Percentiles rank a stretch among this genome's conserved stretches.
Evolutionary conservation across 257 asterid genomes (phyloP).

Genomic region (Rhazya stricta): DNA sequence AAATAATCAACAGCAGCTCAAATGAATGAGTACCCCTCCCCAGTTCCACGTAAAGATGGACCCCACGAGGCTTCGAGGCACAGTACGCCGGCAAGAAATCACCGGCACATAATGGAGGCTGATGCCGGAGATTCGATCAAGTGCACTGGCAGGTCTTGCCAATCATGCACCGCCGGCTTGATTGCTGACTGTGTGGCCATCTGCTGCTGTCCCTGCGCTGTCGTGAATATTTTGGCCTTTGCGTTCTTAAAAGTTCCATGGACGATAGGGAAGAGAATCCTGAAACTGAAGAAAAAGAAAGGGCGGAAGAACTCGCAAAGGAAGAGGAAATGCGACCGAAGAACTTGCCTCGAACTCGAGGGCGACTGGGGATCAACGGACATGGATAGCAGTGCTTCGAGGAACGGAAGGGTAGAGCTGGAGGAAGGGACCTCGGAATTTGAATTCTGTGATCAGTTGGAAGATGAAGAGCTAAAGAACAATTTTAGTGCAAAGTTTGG

Average conservation of each 20-base stretch:
- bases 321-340: slow-evolving; percentile 21
- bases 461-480: slow-evolving; percentile 31
- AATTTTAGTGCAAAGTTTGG: slow-evolving; percentile 42
- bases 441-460: slow-evolving; percentile 23
- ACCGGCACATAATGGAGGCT: slow-evolving; percentile 27
- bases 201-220: slow-evolving; percentile 93
- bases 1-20: slow-evolving; percentile 12
- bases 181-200: slow-evolving; percentile 96
- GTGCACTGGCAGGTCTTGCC: slow-evolving; percentile 72
- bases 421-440: slow-evolving; percentile 17
- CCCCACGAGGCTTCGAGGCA: slow-evolving; percentile 10
- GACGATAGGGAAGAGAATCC: slow-evolving; percentile 61
- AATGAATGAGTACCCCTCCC: slow-evolving; percentile 30
- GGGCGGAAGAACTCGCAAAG: slow-evolving; percentile 26
- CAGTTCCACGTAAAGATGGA: slow-evolving; percentile 13
- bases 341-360: not conserved
- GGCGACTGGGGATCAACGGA: slow-evolving; percentile 15
- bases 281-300: slow-evolving; percentile 31
- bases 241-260: slow-evolving; percentile 74
- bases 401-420: slow-evolving; percentile 26
- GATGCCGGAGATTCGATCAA: slow-evolving; percentile 36
- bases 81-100: slow-evolving; percentile 18
- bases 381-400: slow-evolving; percentile 26
- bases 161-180: slow-evolving; percentile 78
- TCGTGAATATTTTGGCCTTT: slow-evolving; percentile 58